Conservation (phyloP, 257 asterid genomes). For the Linderniella brevidens region DNA sequence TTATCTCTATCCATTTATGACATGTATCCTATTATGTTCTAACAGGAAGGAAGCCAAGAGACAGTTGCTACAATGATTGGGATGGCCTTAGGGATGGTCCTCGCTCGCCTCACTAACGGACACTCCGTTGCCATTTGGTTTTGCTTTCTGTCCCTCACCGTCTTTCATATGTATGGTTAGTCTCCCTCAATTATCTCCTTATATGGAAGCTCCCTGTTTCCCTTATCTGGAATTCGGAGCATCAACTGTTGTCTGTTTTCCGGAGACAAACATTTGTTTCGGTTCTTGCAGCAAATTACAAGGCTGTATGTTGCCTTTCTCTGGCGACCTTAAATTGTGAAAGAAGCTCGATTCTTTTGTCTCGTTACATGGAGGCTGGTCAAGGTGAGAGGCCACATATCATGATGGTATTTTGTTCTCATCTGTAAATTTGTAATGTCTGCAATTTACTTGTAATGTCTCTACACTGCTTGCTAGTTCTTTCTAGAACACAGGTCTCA, state of each 20-base stretch:
- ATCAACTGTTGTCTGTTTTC: conserved; percentile 9
- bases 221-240: conserved; percentile 5
- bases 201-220: conserved; percentile 10
- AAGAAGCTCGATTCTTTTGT: conserved; percentile 63
- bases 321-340: conserved; percentile 62
- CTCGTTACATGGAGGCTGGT: conserved; percentile 54
- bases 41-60: conserved; percentile 98
- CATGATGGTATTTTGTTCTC: neutral
- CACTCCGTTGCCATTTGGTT: conserved; percentile 72
- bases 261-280: conserved; percentile 9
- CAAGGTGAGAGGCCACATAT: conserved; percentile 39
- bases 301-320: conserved; percentile 79
- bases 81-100: conserved; percentile 95
- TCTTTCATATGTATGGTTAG: conserved; percentile 99
- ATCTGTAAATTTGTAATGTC: neutral
- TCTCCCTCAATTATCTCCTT: conserved; percentile 22
- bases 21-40: no score
- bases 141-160: conserved; percentile 75
- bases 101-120: conserved; percentile 66
- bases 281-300: conserved; percentile 62
- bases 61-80: conserved; percentile 94
- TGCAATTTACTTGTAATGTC: conserved; percentile 3
- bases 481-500: conserved; percentile 69
- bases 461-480: conserved; percentile 30
- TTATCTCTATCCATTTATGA: no score